These are phyloP conservation scores for Primulina huaijiensis DNA, from an alignment of 257 asterid species.

Conservation along the genomic window DNA sequence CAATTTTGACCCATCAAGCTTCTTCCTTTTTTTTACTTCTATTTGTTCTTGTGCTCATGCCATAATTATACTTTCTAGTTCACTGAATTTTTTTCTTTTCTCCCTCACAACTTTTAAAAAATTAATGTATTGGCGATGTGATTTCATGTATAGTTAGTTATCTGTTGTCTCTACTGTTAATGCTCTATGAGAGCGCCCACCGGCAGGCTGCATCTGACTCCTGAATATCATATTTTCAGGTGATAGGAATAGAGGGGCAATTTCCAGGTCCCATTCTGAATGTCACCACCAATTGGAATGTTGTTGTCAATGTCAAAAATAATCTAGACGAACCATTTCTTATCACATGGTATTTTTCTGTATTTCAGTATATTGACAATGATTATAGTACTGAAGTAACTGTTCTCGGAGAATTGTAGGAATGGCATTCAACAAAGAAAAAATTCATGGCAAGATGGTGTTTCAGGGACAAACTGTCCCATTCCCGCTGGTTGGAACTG, in stretches of 20 bases:
- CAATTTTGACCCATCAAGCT: slow-evolving; percentile 6
- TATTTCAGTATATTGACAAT: slow-evolving; percentile 20
- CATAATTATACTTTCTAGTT: background rate
- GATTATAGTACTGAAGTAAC: slow-evolving; percentile 28
- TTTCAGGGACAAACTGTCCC: slow-evolving; percentile 90
- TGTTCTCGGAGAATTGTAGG: slow-evolving; percentile 53
- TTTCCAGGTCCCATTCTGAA: slow-evolving; percentile 89
- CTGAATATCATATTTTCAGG: slow-evolving; percentile 42
- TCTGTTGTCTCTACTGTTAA: background rate
- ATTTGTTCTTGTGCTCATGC: background rate
- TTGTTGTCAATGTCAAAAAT: slow-evolving; percentile 77
- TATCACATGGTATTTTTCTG: slow-evolving; percentile 64
- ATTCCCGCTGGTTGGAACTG: slow-evolving; percentile 96
- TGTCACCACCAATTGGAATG: slow-evolving; percentile 93
- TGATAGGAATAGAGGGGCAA: slow-evolving; percentile 77
- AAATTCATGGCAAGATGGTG: slow-evolving; percentile 96
- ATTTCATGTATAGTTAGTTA: background rate
- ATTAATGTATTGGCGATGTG: background rate
- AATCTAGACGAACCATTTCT: slow-evolving; percentile 85
- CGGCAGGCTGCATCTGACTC: slow-evolving; percentile 19
- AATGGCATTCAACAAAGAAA: slow-evolving; percentile 84
- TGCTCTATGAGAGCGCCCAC: background rate
- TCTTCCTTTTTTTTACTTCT: background rate
- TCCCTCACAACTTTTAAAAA: background rate
- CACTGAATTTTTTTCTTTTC: slow-evolving; percentile 8